phyloP scores from a whole-genome alignment of 345 rosid species.

The Orychophragmus violaceus region DNA sequence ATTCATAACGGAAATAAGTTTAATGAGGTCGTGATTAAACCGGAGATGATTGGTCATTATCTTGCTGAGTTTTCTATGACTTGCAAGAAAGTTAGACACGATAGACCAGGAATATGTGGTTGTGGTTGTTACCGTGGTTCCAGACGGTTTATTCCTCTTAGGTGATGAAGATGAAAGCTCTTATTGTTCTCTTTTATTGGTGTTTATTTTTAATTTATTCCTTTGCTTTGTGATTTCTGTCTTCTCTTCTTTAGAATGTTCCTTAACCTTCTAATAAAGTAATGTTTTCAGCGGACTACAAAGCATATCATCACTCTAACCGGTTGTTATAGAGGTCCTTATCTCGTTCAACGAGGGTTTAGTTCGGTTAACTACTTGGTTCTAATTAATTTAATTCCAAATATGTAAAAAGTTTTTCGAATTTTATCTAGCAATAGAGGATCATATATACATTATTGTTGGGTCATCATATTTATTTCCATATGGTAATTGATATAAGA shows the following conservation, averaged over 20 bases:
- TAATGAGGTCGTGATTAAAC: conserved; percentile 66
- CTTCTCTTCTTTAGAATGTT: neutral
- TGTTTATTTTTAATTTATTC: neutral
- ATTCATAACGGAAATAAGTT: conserved; percentile 60
- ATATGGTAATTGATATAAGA: too few species aligned
- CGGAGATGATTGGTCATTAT: conserved; percentile 67
- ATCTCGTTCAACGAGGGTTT: neutral
- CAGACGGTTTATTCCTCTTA: conserved; percentile 75
- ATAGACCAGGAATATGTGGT: conserved; percentile 38
- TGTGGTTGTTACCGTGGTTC: conserved; percentile 71
- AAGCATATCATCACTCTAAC: neutral
- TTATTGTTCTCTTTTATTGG: neutral
- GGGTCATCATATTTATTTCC: too few species aligned
- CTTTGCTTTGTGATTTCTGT: neutral
- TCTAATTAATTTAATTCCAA: neutral
- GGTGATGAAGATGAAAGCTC: neutral
- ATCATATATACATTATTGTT: too few species aligned
- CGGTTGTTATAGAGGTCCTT: neutral
- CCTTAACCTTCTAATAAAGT: neutral
- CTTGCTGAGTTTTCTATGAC: conserved; percentile 53
- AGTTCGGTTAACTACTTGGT: neutral
- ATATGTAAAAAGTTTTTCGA: neutral
- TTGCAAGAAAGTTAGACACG: conserved; percentile 59
- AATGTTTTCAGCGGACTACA: neutral
- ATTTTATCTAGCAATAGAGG: neutral